Percentiles rank a stretch among this genome's conserved stretches.
Evolutionary conservation across 306 rosid species (phyloP).

Genomic region (Cucurbita moschata): DNA sequence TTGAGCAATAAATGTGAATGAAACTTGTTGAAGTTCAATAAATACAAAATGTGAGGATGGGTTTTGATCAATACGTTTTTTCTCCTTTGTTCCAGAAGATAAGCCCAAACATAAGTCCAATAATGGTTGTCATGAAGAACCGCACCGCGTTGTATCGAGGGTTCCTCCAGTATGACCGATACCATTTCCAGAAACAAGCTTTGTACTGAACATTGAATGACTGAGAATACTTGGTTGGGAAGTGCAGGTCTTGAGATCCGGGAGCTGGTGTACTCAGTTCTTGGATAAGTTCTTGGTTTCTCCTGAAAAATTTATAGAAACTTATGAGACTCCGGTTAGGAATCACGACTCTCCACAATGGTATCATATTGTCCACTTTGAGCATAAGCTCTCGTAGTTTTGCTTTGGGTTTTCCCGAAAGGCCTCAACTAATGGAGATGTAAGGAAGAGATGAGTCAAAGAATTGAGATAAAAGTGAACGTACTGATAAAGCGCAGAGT

Average conservation of each 20-base stretch:
- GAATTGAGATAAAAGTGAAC: not conserved
- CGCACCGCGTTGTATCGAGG: conserved; percentile 28
- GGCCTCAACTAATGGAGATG: no score
- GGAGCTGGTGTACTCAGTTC: conserved; percentile 22
- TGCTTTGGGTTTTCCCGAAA: no score
- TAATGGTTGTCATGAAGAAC: conserved; percentile 21
- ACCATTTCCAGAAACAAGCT: conserved; percentile 38
- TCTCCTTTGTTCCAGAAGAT: conserved; percentile 26
- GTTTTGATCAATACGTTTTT: conserved; percentile 11
- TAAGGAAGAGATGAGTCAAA: not conserved
- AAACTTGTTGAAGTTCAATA: not conserved
- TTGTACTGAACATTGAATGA: conserved; percentile 18
- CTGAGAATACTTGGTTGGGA: conserved; percentile 24
- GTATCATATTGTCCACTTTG: no score
- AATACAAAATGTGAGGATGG: not conserved
- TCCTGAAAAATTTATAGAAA: conserved; percentile 8
- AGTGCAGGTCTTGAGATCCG: conserved; percentile 28
- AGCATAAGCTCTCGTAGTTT: no score
- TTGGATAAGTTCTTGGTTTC: conserved; percentile 23
- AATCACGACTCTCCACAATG: no score
- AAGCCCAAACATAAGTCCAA: conserved; percentile 21
- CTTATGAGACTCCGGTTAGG: no score
- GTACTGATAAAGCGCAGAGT: conserved; percentile 22
- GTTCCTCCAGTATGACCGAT: conserved; percentile 34
- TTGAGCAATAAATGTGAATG: not conserved